Conservation (phyloP, 75 land plant genomes). For the Azolla pinnata region DNA sequence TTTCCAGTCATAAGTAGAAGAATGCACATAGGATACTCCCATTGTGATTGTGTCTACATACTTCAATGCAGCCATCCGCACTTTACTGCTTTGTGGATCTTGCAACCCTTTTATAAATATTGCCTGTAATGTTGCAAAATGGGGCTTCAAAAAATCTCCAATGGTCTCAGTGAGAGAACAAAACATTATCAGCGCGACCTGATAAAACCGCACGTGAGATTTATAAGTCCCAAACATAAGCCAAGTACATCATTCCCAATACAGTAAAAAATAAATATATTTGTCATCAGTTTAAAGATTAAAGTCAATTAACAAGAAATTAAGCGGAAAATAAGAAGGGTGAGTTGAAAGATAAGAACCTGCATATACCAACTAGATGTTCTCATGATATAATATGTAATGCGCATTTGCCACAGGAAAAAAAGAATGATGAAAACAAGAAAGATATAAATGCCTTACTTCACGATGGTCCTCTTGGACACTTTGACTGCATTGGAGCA, state of each 20-base stretch:
- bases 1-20: not conserved
- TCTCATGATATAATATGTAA: too few species aligned
- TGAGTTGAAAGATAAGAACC: too few species aligned
- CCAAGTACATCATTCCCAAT: not conserved
- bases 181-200: slow-evolving; percentile 94
- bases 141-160: slow-evolving; percentile 64
- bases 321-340: too few species aligned
- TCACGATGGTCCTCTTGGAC: slow-evolving; percentile 93
- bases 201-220: too few species aligned
- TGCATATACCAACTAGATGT: too few species aligned
- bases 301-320: too few species aligned
- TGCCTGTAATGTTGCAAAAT: slow-evolving; percentile 66
- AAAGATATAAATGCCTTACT: slow-evolving; percentile 26
- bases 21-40: not conserved
- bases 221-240: slow-evolving; percentile 1
- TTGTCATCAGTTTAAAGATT: too few species aligned
- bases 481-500: slow-evolving; percentile 95
- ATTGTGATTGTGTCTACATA: slow-evolving; percentile 16
- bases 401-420: too few species aligned
- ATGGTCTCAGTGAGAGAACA: slow-evolving; percentile 96
- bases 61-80: slow-evolving; percentile 95
- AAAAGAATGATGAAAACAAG: not conserved
- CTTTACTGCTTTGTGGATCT: slow-evolving; percentile 78
- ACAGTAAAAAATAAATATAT: too few species aligned
- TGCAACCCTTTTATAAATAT: slow-evolving; percentile 74